Evolutionary conservation across 2,329 filamentous ascomycete genomes (phyloP), one percentile per base, ranked within the genome.

Genomic region (Paecilomyces fulvus): DNA sequence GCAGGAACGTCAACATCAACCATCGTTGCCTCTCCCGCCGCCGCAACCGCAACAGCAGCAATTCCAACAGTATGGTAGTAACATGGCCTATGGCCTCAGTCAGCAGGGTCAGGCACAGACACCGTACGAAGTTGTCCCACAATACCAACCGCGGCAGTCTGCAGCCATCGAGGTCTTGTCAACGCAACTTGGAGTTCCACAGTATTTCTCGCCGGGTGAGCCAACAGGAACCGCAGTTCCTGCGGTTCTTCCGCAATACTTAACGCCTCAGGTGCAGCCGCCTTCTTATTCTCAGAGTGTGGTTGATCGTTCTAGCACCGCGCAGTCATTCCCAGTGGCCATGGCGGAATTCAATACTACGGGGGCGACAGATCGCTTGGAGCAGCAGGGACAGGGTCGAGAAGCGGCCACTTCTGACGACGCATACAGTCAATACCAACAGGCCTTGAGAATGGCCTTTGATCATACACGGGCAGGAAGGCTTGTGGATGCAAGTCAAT

Each of bases 51-150:
- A 74, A 46, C 71, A 68, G 57, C 73, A 75, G 60, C 72, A 76
- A 58, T 80, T 80, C 65, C 67, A 74, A 55, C 75, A 77, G 61
- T 85, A 84, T 65, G 78, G 85, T 55, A 76, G 83, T 55, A 83
- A 83, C 61, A 84, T 92, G 77, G 86, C 94, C 81, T 95, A 95
- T 78, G 86, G 85, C 75, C 87, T 92, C 66, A 78, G 81, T 68
- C 85, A 86, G 70, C 77, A 84, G 66, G 78, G 77, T 59, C 75
- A 74, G 78, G 77, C 75, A 72, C 83, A 77, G 79, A 87, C 75
- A 59, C 73, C 79, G 64, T 95, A 95, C 77, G 88, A 92, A 73
- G 77, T 84, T 68, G 83, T 86, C 70, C 82, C 85, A 75, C 86
- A 86, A 69, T 95, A 90, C 77, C 81, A 86, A 67, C 78, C 85